Conservation (phyloP, 805 yeast species). For the Lipomyces chichibuensis region DNA sequence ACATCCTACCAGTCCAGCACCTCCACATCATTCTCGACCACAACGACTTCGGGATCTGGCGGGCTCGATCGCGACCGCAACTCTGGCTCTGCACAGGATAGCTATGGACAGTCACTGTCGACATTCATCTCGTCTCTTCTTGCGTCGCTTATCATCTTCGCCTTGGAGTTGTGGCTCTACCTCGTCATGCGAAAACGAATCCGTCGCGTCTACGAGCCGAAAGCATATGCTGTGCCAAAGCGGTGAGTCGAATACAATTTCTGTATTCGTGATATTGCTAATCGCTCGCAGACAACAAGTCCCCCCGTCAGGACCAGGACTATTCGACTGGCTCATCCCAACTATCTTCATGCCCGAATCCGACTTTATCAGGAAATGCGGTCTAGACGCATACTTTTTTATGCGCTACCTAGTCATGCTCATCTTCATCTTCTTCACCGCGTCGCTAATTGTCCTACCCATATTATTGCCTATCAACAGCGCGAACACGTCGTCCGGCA, state of each 20-base stretch:
- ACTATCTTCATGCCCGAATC: slow-evolving; percentile 69
- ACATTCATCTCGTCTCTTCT: slow-evolving; percentile 73
- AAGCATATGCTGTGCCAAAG: slow-evolving; percentile 65
- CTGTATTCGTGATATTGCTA: background rate
- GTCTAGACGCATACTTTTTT: slow-evolving; percentile 90
- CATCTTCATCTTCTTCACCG: slow-evolving; percentile 57
- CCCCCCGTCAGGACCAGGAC: slow-evolving; percentile 70
- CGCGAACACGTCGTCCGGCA: slow-evolving; percentile 27
- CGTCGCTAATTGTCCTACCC: slow-evolving; percentile 59
- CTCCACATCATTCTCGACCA: slow-evolving; percentile 15
- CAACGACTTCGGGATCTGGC: slow-evolving; percentile 6
- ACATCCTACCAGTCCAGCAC: slow-evolving; percentile 9
- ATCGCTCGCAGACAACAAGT: slow-evolving; percentile 50
- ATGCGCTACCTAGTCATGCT: slow-evolving; percentile 72
- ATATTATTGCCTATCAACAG: slow-evolving; percentile 75
- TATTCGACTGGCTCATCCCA: slow-evolving; percentile 70
- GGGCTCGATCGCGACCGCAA: slow-evolving; percentile 15
- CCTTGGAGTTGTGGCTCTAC: slow-evolving; percentile 63
- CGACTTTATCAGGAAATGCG: slow-evolving; percentile 80
- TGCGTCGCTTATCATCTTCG: slow-evolving; percentile 68
- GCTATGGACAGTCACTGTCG: slow-evolving; percentile 56
- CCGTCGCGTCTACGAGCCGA: slow-evolving; percentile 82
- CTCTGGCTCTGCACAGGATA: slow-evolving; percentile 28
- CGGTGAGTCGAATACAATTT: slow-evolving; percentile 32
- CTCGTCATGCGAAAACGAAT: slow-evolving; percentile 66